Conservation (phyloP, 495 filamentous ascomycete species). For the Hypoxylon crocopeplum region DNA sequence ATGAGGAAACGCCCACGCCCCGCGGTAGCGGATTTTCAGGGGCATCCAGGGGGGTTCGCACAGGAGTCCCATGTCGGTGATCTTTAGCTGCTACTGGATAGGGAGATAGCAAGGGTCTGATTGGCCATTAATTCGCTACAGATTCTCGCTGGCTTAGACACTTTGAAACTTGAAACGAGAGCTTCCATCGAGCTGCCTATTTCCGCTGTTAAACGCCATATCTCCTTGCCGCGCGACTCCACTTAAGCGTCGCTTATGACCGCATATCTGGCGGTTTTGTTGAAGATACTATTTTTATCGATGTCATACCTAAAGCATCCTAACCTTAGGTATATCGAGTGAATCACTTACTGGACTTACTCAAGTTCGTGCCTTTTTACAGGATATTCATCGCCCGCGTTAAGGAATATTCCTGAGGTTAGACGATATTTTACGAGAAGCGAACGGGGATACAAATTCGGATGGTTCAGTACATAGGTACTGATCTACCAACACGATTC, state of each 20-base stretch:
- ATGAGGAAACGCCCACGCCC: constrained; percentile 16
- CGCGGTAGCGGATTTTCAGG: constrained; percentile 28
- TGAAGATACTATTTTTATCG: too few relatives aligned
- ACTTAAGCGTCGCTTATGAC: not conserved
- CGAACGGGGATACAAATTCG: too few relatives aligned
- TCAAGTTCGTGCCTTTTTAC: too few relatives aligned
- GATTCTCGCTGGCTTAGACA: not conserved
- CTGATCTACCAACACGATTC: too few relatives aligned
- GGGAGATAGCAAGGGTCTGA: constrained; percentile 6
- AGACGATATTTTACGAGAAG: too few relatives aligned
- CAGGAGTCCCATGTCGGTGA: constrained; percentile 6
- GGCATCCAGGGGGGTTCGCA: not conserved
- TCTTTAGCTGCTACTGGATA: constrained; percentile 13
- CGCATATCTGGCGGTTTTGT: too few relatives aligned
- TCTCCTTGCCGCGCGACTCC: constrained; percentile 29
- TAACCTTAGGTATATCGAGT: too few relatives aligned
- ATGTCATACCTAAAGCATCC: too few relatives aligned
- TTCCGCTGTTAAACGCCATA: constrained; percentile 14
- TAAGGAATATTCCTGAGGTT: too few relatives aligned
- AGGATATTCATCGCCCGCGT: too few relatives aligned
- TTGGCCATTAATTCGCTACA: constrained; percentile 12
- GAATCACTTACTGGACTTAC: too few relatives aligned
- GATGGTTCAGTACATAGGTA: too few relatives aligned
- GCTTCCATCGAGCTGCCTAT: constrained; percentile 8
- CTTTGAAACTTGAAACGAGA: constrained; percentile 28